Base-by-base conservation (phyloP, 768 basidiomycete species). In the Coprinopsis sp. region DNA sequence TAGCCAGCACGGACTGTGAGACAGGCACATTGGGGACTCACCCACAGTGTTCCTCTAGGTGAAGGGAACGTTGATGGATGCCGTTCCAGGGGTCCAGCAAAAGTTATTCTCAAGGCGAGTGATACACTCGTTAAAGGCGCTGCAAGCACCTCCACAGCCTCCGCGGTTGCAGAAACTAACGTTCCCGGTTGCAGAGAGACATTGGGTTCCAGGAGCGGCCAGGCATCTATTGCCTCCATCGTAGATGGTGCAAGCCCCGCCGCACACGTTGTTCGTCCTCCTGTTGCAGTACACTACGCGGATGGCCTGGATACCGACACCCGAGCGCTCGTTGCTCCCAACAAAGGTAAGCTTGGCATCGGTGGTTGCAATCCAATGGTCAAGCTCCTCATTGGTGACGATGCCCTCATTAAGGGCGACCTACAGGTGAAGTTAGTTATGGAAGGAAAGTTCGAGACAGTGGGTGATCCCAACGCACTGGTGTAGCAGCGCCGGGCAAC, bases 231-330 rank as follows among this genome's bases (percentile, higher is more conserved):
- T 41, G 3, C 57, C 53, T 23, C 66, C 65, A 28, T 51, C 58
- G 55, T 61, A 64, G 1, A 65, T 61, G 5, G 57, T 66, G 55
- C 67, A 69, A 2, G 49, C 6, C 0, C 64, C 63, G 4, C 56
- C 58, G 49, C 67, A 69, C 39, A 63, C 50, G 31, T 54, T 51
- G 16, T 43, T 31, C 13, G 46, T 24, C 14, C 55, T 37, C 24
- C 21, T 47, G 38, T 34, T 52, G 53, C 67, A 69, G 57, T 60
- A 67, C 3, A 53, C 55, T 27, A 69, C 61, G 2, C 45, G 59
- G 7, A 54, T 60, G 29, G 30, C 30, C 10, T 31, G 8, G 8
- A 31, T 31, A 31, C 10, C 10, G 30, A 8, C 30, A n/a, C 30
- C 50, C 40, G 37, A 57, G 47, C 4, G 55, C 52, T 12, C 41